Evolutionary conservation across 228 moss, liverwort and hornwort species (phyloP).

Genomic region (Sphagnum magellanicum): DNA sequence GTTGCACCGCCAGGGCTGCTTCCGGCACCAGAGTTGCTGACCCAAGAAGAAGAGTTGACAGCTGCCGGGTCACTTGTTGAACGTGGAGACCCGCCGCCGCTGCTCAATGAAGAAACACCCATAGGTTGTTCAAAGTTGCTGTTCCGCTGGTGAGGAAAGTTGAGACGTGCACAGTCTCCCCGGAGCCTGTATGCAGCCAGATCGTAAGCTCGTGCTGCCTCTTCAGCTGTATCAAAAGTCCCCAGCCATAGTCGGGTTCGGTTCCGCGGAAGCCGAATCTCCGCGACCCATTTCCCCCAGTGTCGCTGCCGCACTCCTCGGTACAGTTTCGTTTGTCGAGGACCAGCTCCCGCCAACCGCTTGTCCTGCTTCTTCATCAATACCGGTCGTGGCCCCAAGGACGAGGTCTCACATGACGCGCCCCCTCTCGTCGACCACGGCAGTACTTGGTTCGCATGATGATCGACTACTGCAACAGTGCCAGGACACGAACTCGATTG

Average conservation of each 20-base stretch:
- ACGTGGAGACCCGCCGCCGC: no score
- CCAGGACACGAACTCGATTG: no score
- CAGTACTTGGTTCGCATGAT: no score
- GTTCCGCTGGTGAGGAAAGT: constrained; percentile 55
- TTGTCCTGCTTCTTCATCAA: constrained; percentile 60
- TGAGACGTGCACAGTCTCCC: constrained; percentile 82
- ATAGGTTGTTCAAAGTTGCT: constrained; percentile 6
- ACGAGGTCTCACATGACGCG: background rate
- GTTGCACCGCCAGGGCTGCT: constrained; percentile 14
- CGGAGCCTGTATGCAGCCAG: constrained; percentile 81
- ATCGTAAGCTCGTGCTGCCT: constrained; percentile 82
- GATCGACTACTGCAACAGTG: no score
- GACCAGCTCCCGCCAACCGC: constrained; percentile 41
- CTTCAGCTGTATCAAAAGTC: constrained; percentile 88
- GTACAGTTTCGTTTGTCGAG: constrained; percentile 57
- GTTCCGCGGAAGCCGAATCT: constrained; percentile 73
- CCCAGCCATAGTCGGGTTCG: constrained; percentile 85
- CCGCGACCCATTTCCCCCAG: constrained; percentile 98
- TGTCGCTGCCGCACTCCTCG: constrained; percentile 84
- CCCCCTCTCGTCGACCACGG: no score
- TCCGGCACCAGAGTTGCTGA: constrained; percentile 13
- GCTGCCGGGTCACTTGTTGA: constrained; percentile 3
- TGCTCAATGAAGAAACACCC: constrained; percentile 16
- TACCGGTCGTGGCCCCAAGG: constrained; percentile 21
- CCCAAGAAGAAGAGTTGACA: constrained; percentile 7